Conservation (phyloP, 2,329 filamentous ascomycete genomes). For the Stachybotrys elegans region DNA sequence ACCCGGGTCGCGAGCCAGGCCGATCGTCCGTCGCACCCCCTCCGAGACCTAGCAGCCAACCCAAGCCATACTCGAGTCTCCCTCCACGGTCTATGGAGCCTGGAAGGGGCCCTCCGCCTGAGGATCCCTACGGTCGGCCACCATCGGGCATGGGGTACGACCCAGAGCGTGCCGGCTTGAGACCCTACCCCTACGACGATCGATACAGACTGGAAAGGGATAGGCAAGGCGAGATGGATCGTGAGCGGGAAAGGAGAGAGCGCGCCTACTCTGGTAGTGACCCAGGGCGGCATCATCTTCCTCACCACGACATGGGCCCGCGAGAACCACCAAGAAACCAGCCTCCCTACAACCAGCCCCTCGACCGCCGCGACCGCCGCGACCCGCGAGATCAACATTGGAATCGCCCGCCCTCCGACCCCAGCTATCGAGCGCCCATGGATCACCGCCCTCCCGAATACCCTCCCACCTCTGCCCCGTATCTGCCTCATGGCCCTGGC, state of each 20-base stretch:
- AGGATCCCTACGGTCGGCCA: slow-evolving; percentile 40
- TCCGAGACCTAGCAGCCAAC: slow-evolving; percentile 46
- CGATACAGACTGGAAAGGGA: slow-evolving; percentile 47
- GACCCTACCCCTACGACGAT: slow-evolving; percentile 45
- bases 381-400: slow-evolving; percentile 26
- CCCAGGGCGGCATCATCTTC: slow-evolving; percentile 34
- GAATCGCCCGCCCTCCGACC: slow-evolving; percentile 24
- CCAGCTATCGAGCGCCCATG: slow-evolving; percentile 29
- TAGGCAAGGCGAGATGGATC: slow-evolving; percentile 38
- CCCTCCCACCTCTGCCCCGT: slow-evolving; percentile 35
- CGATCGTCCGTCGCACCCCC: slow-evolving; percentile 36
- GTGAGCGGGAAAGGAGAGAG: slow-evolving; percentile 37
- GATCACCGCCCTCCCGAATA: slow-evolving; percentile 44
- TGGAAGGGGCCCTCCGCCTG: slow-evolving; percentile 31
- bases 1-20: slow-evolving; percentile 35
- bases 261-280: slow-evolving; percentile 47
- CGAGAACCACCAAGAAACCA: slow-evolving; percentile 39
- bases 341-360: slow-evolving; percentile 38
- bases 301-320: slow-evolving; percentile 32
- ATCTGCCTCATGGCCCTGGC: slow-evolving; percentile 22
- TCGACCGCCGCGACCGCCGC: slow-evolving; percentile 33
- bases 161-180: slow-evolving; percentile 41
- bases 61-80: slow-evolving; percentile 41
- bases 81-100: slow-evolving; percentile 43
- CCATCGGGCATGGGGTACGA: slow-evolving; percentile 44